Evolutionary conservation across 2,329 filamentous ascomycete species (phyloP).

Genomic region (Calonectria fujianensis): DNA sequence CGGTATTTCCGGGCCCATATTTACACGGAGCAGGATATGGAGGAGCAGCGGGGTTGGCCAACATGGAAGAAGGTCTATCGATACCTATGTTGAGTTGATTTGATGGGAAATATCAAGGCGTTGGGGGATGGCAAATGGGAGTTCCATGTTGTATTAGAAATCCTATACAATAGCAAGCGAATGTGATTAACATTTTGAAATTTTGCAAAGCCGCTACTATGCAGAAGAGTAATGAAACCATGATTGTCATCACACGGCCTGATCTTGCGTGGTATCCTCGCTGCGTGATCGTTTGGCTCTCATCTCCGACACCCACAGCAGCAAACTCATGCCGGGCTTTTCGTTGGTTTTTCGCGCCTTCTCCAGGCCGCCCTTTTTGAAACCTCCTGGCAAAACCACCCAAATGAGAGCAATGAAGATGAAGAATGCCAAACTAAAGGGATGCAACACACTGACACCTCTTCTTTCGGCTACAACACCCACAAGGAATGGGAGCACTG

Average conservation of each 20-base stretch:
- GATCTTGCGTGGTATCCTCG: neutral
- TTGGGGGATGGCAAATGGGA: neutral
- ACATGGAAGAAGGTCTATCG: constrained; percentile 85
- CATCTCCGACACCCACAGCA: neutral
- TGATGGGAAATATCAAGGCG: constrained; percentile 5
- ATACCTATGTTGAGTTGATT: constrained; percentile 75
- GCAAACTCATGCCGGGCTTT: neutral
- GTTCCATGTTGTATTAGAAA: neutral
- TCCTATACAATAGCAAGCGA: constrained; percentile 13
- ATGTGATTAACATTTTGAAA: neutral
- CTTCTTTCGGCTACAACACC: constrained; percentile 1
- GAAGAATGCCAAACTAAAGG: constrained; percentile 13
- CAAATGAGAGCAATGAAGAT: neutral
- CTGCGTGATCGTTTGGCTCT: neutral
- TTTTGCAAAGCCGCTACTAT: neutral
- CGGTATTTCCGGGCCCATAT: constrained; percentile 87
- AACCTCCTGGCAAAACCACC: neutral
- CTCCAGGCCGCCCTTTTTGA: constrained; percentile 2
- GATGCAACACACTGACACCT: neutral
- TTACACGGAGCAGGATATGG: constrained; percentile 85
- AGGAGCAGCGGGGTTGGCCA: constrained; percentile 83
- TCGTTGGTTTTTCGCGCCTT: neutral
- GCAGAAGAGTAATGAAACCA: too few relatives aligned
- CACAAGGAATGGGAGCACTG: constrained; percentile 7
- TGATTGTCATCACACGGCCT: neutral